These are phyloP conservation scores for Zymoseptoria pseudotritici DNA, from an alignment of 2,329 filamentous ascomycete genomes.

Conservation along the genomic window DNA sequence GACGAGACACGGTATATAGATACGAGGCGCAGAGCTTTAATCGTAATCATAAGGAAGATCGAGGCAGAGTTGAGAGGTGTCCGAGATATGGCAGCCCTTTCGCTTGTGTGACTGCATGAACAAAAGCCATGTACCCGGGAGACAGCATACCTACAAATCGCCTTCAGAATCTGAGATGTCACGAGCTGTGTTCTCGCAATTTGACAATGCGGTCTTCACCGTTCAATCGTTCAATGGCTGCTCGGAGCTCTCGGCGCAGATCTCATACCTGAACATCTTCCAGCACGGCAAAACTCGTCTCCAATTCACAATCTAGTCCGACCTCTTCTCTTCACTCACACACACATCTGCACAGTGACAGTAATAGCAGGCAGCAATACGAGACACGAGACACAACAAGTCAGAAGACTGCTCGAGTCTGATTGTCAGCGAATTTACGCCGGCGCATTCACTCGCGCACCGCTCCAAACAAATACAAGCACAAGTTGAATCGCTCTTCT, in stretches of 20 bases:
- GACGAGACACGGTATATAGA: background rate
- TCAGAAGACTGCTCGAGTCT: background rate
- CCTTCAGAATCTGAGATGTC: background rate
- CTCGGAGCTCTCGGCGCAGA: background rate
- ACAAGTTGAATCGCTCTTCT: background rate
- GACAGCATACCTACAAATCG: conserved; percentile 4
- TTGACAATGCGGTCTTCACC: too few relatives aligned
- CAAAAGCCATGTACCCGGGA: background rate
- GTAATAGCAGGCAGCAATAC: background rate
- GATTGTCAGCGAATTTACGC: background rate
- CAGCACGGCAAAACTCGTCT: background rate
- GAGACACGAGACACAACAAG: background rate
- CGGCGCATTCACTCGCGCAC: background rate
- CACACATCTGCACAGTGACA: background rate
- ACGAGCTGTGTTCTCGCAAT: background rate
- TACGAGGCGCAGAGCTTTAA: background rate
- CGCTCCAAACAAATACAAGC: background rate
- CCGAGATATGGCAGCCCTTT: background rate
- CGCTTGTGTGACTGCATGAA: too few relatives aligned
- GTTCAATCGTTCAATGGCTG: too few relatives aligned
- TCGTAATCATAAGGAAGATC: background rate
- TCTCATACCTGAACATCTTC: background rate
- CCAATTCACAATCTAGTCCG: background rate
- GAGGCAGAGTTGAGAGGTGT: background rate
- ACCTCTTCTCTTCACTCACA: background rate